phyloP scores from a whole-genome alignment of 1,139 yeast species.

The Geotrichum phurueaensis region DNA sequence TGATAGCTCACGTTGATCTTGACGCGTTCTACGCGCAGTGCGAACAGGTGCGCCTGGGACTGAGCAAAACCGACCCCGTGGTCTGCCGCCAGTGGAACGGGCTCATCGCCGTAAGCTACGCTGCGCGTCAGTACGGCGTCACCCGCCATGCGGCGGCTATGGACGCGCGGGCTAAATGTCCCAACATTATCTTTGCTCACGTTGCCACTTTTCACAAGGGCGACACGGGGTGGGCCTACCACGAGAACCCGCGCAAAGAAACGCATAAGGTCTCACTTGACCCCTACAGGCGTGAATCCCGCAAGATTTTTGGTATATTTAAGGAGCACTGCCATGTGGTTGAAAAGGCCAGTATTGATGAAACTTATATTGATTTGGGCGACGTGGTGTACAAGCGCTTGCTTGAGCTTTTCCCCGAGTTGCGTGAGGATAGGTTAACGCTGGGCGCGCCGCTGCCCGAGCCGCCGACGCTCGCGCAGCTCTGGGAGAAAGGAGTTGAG shows the following conservation, averaged over 20 bases:
- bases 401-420: slow-evolving; percentile 36
- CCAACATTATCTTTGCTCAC: slow-evolving; percentile 69
- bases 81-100: slow-evolving; percentile 94
- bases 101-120: slow-evolving; percentile 71
- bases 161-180: slow-evolving; percentile 69
- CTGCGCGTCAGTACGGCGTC: slow-evolving; percentile 81
- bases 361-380: slow-evolving; percentile 82
- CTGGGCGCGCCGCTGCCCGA: slow-evolving; percentile 41
- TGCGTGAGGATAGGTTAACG: slow-evolving; percentile 27
- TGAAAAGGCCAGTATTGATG: slow-evolving; percentile 95
- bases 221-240: slow-evolving; percentile 74
- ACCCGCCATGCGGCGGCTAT: slow-evolving; percentile 67
- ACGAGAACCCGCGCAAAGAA: slow-evolving; percentile 37
- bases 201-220: slow-evolving; percentile 93
- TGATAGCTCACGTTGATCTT: slow-evolving; percentile 78
- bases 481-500: slow-evolving; percentile 33
- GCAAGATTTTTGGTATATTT: slow-evolving; percentile 67
- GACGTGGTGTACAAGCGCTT: slow-evolving; percentile 40
- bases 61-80: slow-evolving; percentile 66
- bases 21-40: slow-evolving; percentile 96
- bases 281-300: slow-evolving; percentile 81
- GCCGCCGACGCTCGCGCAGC: slow-evolving; percentile 35
- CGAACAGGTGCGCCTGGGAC: slow-evolving; percentile 69
- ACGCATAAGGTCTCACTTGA: slow-evolving; percentile 82
- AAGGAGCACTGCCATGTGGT: slow-evolving; percentile 40